Base-by-base conservation (phyloP, 352 stramenopile species). In the Thalassiosira hispida region DNA sequence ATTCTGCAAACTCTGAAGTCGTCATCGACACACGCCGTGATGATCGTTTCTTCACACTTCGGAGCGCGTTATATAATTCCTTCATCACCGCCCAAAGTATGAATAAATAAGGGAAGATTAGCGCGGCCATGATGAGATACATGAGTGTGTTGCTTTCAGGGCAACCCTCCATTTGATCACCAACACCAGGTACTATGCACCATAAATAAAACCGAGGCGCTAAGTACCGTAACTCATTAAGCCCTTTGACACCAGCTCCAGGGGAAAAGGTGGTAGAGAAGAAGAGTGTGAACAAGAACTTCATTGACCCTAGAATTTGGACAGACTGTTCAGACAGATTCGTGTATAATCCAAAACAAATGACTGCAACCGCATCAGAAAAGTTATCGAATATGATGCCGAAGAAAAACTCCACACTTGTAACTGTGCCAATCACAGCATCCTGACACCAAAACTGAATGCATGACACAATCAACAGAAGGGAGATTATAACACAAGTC, bases 251-350 rank as follows among this genome's bases (percentile, higher is more conserved):
- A 47, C 84, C 84, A 22, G 84, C 67, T 25, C 84, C 82, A 55
- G 82, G 82, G 20, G 40, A 73, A 23, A 89, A 86, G 7, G 83
- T 90, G 14, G 78, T 89, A 12, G 76, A 86, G 59, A 90, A 88
- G 77, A 90, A 90, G 35, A 90, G 81, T 77, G 82, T 89, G 18
- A 88, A 66, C 27, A 91, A 57, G 60, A 90, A 88, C 0, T 80
- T 80, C 49, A 88, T 55, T 25, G 49, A 53, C 1, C 65, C 80
- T 65, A 89, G 20, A 22, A 89, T 87, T 51, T 91, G 81, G 27
- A 89, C 84, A 6, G 29, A 22, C 44, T 81, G 66, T 52, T 84
- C 74, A n/a, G 77, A 35, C 11, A 89, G 42, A 35, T 78, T 46
- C 8, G 81, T 81, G 56, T 86, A 91, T 1, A 91, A 40, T 23